Base-by-base conservation (phyloP, 1,284 basidiomycete genomes). In the Cryptococcus neoformans region DNA sequence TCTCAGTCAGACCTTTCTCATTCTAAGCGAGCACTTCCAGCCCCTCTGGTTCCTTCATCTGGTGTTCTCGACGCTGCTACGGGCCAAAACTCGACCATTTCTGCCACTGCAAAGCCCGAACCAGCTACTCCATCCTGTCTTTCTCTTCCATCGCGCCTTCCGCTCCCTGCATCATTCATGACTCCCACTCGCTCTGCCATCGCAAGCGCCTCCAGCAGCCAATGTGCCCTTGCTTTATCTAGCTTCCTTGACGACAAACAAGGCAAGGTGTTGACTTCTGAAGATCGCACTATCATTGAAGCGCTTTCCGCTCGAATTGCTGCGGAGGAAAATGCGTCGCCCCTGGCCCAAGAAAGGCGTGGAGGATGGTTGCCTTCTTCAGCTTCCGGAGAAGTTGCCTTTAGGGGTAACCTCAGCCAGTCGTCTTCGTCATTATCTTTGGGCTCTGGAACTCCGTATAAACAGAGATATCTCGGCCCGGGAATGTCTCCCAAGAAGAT, bases 401-500 rank as follows among this genome's bases (percentile, higher is more conserved):
- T 55, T 4, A 34, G 37, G 12, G 37, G 36, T 8, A 12, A 11
- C 9, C 28, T 47, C 16, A 47, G 28, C 14, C 17, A 47, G 34
- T 47, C 46, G 28, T 6, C 46, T 6, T 45, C 59, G 17, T 47
- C 46, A 14, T 28, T 12, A 14, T 45, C 53, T 10, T 8, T 12
- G 37, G 42, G 48, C 14, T 16, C 49, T 10, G 41, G 45, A 11
- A 51, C 49, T 28, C 58, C 61, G 6, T 61, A 60, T 45, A 49
- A 49, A 35, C 57, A 62, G 36, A 39, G 55, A 7, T 74, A 74
- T 53, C 63, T 74, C 1, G 72, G 72, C 10, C 71, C 72, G 0
- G 72, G 72, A 41, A 73, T 74, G 65, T 71, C 70, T 34, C 64
- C 69, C 1, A 59, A 64, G 14, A 62, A 66, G 28, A 62, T 67